A percentile compares a stretch with the other conserved stretches of the same genome.
Evolutionary conservation across 2,329 filamentous ascomycete species (phyloP).

Genomic region (Bipolaris victoriae): DNA sequence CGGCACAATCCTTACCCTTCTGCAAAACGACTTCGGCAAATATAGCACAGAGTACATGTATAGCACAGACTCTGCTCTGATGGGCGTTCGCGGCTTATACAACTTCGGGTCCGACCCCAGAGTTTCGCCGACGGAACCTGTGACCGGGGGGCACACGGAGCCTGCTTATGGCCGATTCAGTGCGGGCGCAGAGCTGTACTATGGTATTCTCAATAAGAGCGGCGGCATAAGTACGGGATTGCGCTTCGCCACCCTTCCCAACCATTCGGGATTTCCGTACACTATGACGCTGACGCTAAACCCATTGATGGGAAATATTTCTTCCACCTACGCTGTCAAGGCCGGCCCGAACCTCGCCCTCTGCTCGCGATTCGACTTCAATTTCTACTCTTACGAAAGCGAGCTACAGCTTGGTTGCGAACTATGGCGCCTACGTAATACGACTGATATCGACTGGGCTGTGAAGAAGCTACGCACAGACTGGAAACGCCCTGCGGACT

Average conservation of each 20-base stretch:
- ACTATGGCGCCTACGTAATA: conserved; percentile 73
- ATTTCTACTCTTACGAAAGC: conserved; percentile 97
- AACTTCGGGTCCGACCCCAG: conserved; percentile 83
- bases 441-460: conserved; percentile 53
- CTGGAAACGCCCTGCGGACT: conserved; percentile 44
- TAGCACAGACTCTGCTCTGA: conserved; percentile 86
- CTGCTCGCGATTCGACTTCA: conserved; percentile 93
- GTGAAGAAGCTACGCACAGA: conserved; percentile 52
- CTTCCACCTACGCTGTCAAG: conserved; percentile 88
- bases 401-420: conserved; percentile 91
- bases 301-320: conserved; percentile 91
- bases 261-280: conserved; percentile 82
- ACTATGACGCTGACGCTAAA: conserved; percentile 93
- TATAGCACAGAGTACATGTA: conserved; percentile 90
- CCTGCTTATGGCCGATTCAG: conserved; percentile 82
- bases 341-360: conserved; percentile 83
- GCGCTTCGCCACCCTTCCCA: conserved; percentile 85
- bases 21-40: conserved; percentile 83
- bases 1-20: conserved; percentile 73
- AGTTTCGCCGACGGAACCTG: conserved; percentile 32
- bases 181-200: conserved; percentile 91
- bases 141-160: conserved; percentile 47
- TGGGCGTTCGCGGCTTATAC: conserved; percentile 88
- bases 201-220: conserved; percentile 92
- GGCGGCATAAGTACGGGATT: conserved; percentile 88